Evolutionary conservation across 768 basidiomycete genomes (phyloP).

Genomic region (Fibroporia radiculosa): DNA sequence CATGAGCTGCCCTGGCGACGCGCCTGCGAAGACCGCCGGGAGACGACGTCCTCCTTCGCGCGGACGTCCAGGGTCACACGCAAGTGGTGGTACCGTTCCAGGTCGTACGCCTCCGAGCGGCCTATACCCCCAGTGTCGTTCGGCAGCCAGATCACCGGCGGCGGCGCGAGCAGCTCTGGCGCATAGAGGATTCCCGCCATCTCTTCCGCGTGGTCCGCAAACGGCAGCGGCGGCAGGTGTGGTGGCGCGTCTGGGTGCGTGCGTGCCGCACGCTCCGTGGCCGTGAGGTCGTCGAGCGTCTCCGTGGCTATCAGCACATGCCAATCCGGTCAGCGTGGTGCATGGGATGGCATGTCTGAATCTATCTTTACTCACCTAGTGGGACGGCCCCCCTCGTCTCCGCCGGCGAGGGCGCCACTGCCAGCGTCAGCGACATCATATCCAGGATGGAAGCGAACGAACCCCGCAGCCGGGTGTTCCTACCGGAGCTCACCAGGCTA

Average conservation of each 20-base stretch:
- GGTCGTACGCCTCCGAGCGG: constrained; percentile 65
- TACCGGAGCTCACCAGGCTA: constrained; percentile 35
- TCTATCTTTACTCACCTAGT: constrained; percentile 44
- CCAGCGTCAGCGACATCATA: constrained; percentile 76
- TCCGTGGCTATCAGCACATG: constrained; percentile 46
- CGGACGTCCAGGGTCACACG: constrained; percentile 64
- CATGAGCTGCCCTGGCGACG: constrained; percentile 1
- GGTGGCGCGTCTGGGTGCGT: constrained; percentile 75
- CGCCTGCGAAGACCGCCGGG: constrained; percentile 19
- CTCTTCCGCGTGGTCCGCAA: constrained; percentile 70
- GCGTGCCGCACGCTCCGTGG: constrained; percentile 70
- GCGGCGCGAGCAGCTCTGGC: constrained; percentile 70
- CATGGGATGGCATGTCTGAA: background rate
- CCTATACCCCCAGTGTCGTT: constrained; percentile 71
- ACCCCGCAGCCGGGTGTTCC: constrained; percentile 41
- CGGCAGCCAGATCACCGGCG: constrained; percentile 80
- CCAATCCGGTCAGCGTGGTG: background rate
- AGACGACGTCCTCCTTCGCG: constrained; percentile 42
- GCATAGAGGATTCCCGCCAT: constrained; percentile 76
- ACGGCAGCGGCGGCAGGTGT: constrained; percentile 58
- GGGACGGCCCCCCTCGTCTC: constrained; percentile 54
- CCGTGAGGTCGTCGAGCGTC: constrained; percentile 71
- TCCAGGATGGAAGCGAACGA: constrained; percentile 79
- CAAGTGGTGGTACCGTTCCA: constrained; percentile 67
- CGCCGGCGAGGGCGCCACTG: constrained; percentile 58